phyloP scores from a whole-genome alignment of 805 yeast species.

The Nakazawaea wyomingensis region DNA sequence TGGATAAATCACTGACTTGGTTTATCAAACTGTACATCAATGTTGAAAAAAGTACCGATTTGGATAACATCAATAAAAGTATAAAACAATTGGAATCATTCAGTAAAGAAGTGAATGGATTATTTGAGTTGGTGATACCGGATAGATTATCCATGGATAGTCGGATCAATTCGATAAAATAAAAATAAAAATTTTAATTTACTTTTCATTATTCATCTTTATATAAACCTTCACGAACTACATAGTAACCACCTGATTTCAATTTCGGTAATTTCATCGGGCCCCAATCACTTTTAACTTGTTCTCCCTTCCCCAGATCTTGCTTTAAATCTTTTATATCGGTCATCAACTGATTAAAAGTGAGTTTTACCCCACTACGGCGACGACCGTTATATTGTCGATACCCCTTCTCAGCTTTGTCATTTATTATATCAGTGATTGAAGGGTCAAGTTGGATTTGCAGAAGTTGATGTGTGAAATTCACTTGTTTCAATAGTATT shows the following conservation, averaged over 20 bases:
- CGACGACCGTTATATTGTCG: slow-evolving; percentile 21
- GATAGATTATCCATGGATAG: slow-evolving; percentile 81
- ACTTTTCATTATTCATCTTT: slow-evolving; percentile 18
- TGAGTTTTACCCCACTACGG: slow-evolving; percentile 19
- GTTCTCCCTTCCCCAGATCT: slow-evolving; percentile 34
- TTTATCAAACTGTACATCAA: slow-evolving; percentile 66
- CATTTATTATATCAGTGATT: slow-evolving; percentile 1
- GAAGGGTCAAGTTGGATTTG: slow-evolving; percentile 20
- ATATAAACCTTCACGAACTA: slow-evolving; percentile 43
- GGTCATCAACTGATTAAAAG: slow-evolving; percentile 25
- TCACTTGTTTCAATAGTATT: slow-evolving; percentile 42
- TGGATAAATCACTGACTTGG: slow-evolving; percentile 51
- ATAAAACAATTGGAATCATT: slow-evolving; percentile 55
- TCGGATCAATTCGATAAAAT: slow-evolving; percentile 37
- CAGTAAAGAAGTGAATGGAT: slow-evolving; percentile 61
- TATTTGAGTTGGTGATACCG: slow-evolving; percentile 66
- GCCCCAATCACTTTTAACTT: slow-evolving; percentile 32
- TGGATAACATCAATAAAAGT: slow-evolving; percentile 64
- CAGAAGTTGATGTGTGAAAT: slow-evolving; percentile 44
- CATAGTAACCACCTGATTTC: slow-evolving; percentile 33
- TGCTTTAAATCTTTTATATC: slow-evolving; percentile 21
- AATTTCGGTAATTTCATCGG: slow-evolving; percentile 29
- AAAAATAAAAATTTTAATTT: background rate
- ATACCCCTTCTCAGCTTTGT: slow-evolving; percentile 19
- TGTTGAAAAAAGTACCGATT: slow-evolving; percentile 66